Base-by-base conservation (phyloP, 352 stramenopile genomes). In the Pythium vanterpoolii region DNA sequence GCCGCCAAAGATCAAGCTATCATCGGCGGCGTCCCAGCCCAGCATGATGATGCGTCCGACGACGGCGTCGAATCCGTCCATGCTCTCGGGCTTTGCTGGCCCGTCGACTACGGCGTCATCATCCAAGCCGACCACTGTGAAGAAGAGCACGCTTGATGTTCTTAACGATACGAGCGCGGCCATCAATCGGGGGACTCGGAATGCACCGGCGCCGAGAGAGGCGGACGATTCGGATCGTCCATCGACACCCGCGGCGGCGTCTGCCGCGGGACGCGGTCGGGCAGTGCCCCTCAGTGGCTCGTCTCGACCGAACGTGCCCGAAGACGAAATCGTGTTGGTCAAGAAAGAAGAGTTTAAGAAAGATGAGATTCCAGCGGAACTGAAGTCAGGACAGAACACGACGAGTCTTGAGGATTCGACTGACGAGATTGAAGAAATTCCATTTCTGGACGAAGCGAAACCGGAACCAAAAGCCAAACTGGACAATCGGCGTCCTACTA, bases 391-490 rank as follows among this genome's bases (percentile, higher is more conserved):
- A 5, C 79, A 74, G 45, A 33, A 66, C 11, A 56, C 67, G n/a
- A 23, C 68, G 1, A 66, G 72, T 23, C 38, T 84, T 1, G 76
- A 90, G 18, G 76, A 89, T 36, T 74, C 71, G n/a, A 75, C 86
- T n/a, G 83, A 93, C 13, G 83, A 90, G 24, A 73, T 93, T 2
- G 83, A 93, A 49, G 83, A 93, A 36, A 90, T 93, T 21, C 80
- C 80, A 3, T 90, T 90, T 59, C 48, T 93, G 1, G 79, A 90
- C 36, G 76, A 89, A 23, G 50, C 62, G 1, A 81, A 83, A 31
- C 49, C 73, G 7, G 68, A 87, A 14, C 39, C 72, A 0, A 87
- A 88, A 56, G 21, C 10, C 28, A 5, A 40, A 8, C 13, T 45
- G 55, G 4, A 58, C 62, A 26, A 28, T 51, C 11, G 42, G 56